Evolutionary conservation across 306 rosid genomes (phyloP).

Genomic region (Acacia confusa): DNA sequence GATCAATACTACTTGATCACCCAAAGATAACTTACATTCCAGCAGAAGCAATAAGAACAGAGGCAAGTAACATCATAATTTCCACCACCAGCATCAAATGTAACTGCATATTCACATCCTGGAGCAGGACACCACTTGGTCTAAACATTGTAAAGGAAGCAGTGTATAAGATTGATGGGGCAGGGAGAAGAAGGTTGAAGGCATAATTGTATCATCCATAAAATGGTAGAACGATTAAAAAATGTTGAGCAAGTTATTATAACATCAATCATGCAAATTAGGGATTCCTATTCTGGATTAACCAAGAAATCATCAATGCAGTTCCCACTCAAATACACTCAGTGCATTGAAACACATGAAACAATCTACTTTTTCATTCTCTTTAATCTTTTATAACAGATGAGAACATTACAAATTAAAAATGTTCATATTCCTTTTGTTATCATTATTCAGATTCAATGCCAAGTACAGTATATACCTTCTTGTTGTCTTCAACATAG

Average conservation of each 20-base stretch:
- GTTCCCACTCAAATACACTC: conserved; percentile 1
- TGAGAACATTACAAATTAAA: background rate
- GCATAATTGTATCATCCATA: background rate
- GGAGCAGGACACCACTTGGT: conserved; percentile 98
- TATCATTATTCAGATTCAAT: conserved; percentile 15
- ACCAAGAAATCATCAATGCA: conserved; percentile 8
- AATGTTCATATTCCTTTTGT: background rate
- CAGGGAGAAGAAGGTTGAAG: background rate
- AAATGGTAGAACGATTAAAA: background rate
- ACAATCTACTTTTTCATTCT: background rate
- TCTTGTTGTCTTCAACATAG: conserved; percentile 85
- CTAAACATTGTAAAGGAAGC: conserved; percentile 42
- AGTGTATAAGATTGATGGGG: conserved; percentile 9
- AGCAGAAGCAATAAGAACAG: conserved; percentile 89
- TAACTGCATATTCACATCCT: conserved; percentile 89
- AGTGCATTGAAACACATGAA: background rate
- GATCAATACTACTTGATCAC: conserved; percentile 13
- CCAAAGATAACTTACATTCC: conserved; percentile 59
- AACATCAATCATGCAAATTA: conserved; percentile 1
- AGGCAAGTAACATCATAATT: conserved; percentile 90
- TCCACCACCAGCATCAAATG: conserved; percentile 80
- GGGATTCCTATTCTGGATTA: conserved; percentile 1
- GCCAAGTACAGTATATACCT: conserved; percentile 48
- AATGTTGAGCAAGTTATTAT: conserved; percentile 15
- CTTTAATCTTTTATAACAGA: background rate